Percentiles rank a stretch among this genome's conserved stretches.
Evolutionary conservation across 139 green algal genomes (phyloP).

Genomic region (Micractinium conductrix): DNA sequence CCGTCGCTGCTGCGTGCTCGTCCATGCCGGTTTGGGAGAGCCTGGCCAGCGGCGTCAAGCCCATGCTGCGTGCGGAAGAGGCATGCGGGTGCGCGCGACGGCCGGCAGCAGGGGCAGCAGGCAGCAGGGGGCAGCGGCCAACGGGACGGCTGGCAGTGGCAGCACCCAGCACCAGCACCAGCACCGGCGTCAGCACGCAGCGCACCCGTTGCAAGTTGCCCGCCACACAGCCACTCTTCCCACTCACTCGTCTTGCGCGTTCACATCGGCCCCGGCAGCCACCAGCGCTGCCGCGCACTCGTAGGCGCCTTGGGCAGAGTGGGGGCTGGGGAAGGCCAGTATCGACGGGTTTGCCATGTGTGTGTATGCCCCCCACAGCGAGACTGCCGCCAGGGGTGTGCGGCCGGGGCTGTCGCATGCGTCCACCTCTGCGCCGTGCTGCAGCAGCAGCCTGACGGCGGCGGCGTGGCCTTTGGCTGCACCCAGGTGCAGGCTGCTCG

Average conservation of each 20-base stretch:
- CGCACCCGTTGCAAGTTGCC: background rate
- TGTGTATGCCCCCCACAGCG: background rate
- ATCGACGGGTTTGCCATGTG: background rate
- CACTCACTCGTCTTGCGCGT: background rate
- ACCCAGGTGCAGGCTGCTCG: background rate
- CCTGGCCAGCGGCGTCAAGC: background rate
- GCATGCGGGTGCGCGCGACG: background rate
- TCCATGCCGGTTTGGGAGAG: background rate
- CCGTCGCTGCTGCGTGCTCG: background rate
- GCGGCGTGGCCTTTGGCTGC: background rate
- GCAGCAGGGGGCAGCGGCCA: background rate
- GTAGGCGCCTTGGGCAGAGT: background rate
- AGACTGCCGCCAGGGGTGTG: background rate
- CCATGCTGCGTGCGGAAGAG: background rate
- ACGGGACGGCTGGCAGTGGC: background rate
- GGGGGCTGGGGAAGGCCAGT: background rate
- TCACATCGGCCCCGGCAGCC: background rate
- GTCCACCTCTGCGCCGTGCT: background rate
- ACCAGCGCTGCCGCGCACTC: background rate
- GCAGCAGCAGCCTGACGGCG: conserved; percentile 7
- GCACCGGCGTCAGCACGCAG: background rate
- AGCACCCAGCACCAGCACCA: background rate
- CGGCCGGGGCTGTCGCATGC: background rate
- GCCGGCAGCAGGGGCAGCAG: background rate
- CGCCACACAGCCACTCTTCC: too few relatives aligned